These are phyloP conservation scores for Leccinum arenicola DNA, from an alignment of 768 basidiomycete species.

Conservation along the genomic window DNA sequence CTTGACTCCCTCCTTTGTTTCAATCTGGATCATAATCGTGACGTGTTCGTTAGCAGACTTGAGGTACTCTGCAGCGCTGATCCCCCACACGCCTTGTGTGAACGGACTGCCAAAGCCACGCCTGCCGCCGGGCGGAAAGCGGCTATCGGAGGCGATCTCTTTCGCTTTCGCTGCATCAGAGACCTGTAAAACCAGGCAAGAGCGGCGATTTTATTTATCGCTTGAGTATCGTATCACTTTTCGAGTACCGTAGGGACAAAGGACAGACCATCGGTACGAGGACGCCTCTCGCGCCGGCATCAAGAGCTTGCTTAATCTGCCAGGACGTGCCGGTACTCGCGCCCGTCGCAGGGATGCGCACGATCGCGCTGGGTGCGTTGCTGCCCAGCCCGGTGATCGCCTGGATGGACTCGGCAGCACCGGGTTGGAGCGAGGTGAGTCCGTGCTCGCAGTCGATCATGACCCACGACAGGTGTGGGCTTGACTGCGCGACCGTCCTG, in stretches of 20 bases:
- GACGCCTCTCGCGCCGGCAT: constrained; percentile 63
- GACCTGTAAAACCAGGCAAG: constrained; percentile 33
- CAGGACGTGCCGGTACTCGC: constrained; percentile 52
- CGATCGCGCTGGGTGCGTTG: constrained; percentile 49
- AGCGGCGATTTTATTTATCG: too few species aligned
- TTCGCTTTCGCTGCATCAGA: constrained; percentile 55
- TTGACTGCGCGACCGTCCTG: constrained; percentile 55
- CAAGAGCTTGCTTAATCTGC: constrained; percentile 72
- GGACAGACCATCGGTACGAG: constrained; percentile 62
- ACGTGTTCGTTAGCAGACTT: constrained; percentile 52
- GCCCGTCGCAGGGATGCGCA: constrained; percentile 65
- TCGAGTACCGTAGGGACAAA: neutral
- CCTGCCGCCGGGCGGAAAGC: constrained; percentile 60
- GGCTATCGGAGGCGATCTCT: constrained; percentile 53
- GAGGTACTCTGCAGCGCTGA: constrained; percentile 51
- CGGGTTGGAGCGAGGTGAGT: constrained; percentile 50
- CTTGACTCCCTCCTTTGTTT: constrained; percentile 55
- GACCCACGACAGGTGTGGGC: constrained; percentile 58
- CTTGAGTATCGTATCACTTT: neutral
- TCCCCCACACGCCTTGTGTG: constrained; percentile 56
- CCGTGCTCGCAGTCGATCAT: constrained; percentile 71
- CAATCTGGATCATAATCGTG: constrained; percentile 65
- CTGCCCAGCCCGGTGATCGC: constrained; percentile 48
- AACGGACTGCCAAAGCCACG: constrained; percentile 67
- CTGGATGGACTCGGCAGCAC: constrained; percentile 52